phyloP scores from a whole-genome alignment of 352 stramenopile species.

The Globisporangium spiculum region DNA sequence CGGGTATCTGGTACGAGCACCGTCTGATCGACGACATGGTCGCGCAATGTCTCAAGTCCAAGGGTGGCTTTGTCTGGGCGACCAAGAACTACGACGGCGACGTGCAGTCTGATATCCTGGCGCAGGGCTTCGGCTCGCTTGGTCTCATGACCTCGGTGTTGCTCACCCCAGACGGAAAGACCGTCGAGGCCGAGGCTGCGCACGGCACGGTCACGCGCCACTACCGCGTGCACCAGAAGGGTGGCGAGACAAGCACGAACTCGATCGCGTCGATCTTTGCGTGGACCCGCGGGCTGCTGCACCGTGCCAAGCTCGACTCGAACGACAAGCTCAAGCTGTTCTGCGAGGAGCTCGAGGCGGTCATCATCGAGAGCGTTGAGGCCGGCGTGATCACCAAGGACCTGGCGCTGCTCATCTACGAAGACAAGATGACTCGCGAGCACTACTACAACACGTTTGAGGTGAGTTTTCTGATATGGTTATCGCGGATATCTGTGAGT shows the following conservation, averaged over 20 bases:
- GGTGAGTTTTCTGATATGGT: conserved; percentile 9
- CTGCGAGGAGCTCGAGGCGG: conserved; percentile 67
- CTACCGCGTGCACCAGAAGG: conserved; percentile 87
- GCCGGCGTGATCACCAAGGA: conserved; percentile 87
- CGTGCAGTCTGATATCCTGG: conserved; percentile 88
- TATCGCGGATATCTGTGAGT: not conserved
- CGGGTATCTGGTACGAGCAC: conserved; percentile 82
- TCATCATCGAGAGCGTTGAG: conserved; percentile 83
- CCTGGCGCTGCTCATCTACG: conserved; percentile 79
- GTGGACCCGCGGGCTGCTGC: conserved; percentile 80
- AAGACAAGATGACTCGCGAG: conserved; percentile 61
- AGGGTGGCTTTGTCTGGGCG: conserved; percentile 87
- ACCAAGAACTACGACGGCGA: conserved; percentile 93
- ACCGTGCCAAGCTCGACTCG: conserved; percentile 83
- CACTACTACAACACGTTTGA: conserved; percentile 83
- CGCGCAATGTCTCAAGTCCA: conserved; percentile 86
- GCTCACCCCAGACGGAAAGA: conserved; percentile 81
- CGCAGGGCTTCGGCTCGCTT: conserved; percentile 86
- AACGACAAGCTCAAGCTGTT: conserved; percentile 78
- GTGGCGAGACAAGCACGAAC: conserved; percentile 86
- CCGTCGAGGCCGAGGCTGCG: conserved; percentile 84
- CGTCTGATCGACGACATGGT: conserved; percentile 91
- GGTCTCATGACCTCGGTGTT: conserved; percentile 89
- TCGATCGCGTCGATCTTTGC: conserved; percentile 88
- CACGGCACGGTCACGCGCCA: conserved; percentile 90